Evolutionary conservation across 345 rosid genomes (phyloP).

Genomic region (Corymbia maculata): DNA sequence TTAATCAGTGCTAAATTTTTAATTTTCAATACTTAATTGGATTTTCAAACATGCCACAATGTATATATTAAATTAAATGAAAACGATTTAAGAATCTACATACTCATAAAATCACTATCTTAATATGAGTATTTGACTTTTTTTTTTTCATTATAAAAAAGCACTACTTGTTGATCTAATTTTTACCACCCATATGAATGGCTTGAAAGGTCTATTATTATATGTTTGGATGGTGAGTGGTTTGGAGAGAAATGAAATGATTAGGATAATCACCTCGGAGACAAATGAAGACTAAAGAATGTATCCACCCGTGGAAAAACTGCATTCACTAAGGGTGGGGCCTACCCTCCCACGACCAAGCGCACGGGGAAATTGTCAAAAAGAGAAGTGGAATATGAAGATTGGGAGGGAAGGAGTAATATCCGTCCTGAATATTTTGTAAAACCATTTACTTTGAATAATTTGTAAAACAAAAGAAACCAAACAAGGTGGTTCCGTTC

Average conservation of each 20-base stretch:
- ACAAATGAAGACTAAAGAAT: too few relatives aligned
- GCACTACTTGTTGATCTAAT: too few relatives aligned
- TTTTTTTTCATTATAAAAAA: too few relatives aligned
- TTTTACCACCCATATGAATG: not conserved
- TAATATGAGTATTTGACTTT: not conserved
- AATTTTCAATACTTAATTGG: not conserved
- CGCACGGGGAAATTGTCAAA: not conserved
- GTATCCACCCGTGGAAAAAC: not conserved
- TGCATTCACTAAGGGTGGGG: not conserved
- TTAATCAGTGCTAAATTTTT: too few relatives aligned
- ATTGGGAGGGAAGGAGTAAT: not conserved
- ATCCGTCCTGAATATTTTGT: too few relatives aligned
- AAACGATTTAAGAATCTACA: not conserved
- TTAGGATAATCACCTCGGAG: too few relatives aligned
- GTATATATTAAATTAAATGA: too few relatives aligned
- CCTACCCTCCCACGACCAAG: not conserved
- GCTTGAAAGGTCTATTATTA: not conserved
- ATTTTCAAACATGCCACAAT: not conserved
- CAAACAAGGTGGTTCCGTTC: not conserved
- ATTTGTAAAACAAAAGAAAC: not conserved
- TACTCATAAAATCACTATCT: not conserved
- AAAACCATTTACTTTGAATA: too few relatives aligned
- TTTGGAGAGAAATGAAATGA: too few relatives aligned
- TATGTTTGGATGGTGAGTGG: too few relatives aligned
- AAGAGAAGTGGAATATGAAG: not conserved